phyloP scores from a whole-genome alignment of 805 yeast genomes.

The Wickerhamiella australiensis region DNA sequence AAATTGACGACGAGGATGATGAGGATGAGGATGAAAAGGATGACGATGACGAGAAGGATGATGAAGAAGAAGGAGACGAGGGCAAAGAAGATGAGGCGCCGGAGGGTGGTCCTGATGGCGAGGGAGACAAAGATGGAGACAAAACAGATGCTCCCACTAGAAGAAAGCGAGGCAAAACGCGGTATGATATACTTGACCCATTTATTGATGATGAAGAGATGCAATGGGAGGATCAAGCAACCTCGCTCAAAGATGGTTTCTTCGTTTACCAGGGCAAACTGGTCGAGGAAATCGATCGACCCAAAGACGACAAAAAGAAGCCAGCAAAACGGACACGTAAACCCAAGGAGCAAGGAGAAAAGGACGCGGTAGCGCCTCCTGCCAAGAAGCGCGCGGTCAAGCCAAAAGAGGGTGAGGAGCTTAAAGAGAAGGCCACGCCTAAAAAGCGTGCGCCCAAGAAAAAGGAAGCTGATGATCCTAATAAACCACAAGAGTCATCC shows the following conservation, averaged over 20 bases:
- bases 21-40: constrained; percentile 37
- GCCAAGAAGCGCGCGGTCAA: constrained; percentile 10
- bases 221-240: constrained; percentile 85
- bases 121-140: constrained; percentile 29
- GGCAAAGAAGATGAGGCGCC: constrained; percentile 23
- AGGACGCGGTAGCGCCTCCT: constrained; percentile 2
- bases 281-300: constrained; percentile 32
- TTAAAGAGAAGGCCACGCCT: not conserved
- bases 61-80: constrained; percentile 36
- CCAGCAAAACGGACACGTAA: constrained; percentile 15
- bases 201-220: constrained; percentile 92
- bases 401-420: constrained; percentile 4
- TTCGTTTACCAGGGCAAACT: constrained; percentile 91
- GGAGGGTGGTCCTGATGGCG: constrained; percentile 29
- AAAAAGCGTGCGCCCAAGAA: constrained; percentile 7
- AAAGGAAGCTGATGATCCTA: constrained; percentile 1
- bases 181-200: constrained; percentile 82
- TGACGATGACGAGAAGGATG: constrained; percentile 29
- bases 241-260: constrained; percentile 76
- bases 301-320: constrained; percentile 19
- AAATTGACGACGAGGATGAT: constrained; percentile 41
- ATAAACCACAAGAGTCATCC: not conserved
- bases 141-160: constrained; percentile 21
- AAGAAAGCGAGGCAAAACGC: not conserved
- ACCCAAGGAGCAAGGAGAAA: constrained; percentile 10